These are phyloP conservation scores for Hypoxylon sp. DNA, from an alignment of 2,329 filamentous ascomycete genomes.

Conservation along the genomic window DNA sequence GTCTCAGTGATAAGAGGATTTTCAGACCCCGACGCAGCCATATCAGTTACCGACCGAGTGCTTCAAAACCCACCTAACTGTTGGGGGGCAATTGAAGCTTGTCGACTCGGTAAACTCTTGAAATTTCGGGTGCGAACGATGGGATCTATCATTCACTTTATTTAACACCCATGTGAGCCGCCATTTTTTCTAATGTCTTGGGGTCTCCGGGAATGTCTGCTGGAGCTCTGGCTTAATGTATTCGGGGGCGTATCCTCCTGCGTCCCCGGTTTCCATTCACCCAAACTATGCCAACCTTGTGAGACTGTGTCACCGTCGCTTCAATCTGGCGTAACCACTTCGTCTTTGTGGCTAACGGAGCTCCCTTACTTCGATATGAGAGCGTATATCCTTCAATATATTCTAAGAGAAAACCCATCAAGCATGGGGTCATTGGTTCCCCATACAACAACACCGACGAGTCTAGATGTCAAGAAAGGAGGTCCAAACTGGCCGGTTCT, in stretches of 20 bases:
- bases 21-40: no score
- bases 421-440: neutral
- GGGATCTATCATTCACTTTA: no score
- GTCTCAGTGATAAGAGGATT: no score
- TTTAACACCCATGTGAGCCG: neutral
- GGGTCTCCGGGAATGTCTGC: neutral
- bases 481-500: neutral
- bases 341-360: neutral
- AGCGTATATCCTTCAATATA: constrained; percentile 1
- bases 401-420: neutral
- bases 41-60: no score
- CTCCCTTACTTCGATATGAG: neutral
- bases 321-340: neutral
- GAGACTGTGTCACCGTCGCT: neutral
- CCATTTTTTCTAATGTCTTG: constrained; percentile 1
- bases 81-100: neutral
- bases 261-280: neutral
- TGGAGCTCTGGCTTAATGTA: neutral
- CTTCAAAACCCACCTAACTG: no score
- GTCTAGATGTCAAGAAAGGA: neutral
- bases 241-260: neutral
- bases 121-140: no score
- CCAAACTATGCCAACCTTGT: neutral
- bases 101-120: neutral
- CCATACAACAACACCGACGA: neutral